phyloP scores from a whole-genome alignment of 2,329 filamentous ascomycete species.

The Diplodia mutila region DNA sequence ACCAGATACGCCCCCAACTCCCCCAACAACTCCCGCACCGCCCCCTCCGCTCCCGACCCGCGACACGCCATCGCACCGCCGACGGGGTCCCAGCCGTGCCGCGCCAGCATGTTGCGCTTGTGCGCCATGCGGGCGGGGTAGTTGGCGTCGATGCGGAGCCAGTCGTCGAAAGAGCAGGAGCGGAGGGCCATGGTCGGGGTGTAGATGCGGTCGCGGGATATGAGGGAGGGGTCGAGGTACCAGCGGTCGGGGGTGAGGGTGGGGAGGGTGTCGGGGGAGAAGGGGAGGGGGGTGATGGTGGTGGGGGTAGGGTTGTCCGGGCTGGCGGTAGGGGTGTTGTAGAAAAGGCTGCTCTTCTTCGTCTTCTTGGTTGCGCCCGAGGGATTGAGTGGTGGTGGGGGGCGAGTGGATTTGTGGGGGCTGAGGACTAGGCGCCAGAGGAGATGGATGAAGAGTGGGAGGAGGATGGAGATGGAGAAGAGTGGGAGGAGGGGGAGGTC shows the following conservation, averaged over 20 bases:
- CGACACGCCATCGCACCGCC: constrained; percentile 8
- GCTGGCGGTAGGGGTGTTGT: neutral
- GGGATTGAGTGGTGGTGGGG: neutral
- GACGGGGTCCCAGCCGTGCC: neutral
- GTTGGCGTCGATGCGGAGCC: constrained; percentile 21
- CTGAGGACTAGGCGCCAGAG: neutral
- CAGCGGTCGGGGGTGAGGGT: neutral
- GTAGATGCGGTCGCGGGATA: neutral
- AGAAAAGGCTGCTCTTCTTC: neutral
- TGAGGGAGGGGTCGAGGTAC: constrained; percentile 10
- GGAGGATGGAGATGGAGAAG: neutral
- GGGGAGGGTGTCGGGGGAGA: neutral
- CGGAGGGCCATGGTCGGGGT: constrained; percentile 17
- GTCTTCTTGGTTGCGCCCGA: neutral
- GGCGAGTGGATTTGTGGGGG: neutral
- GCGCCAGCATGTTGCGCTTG: neutral
- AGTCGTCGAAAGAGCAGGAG: neutral
- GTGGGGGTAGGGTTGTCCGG: neutral
- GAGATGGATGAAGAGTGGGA: neutral
- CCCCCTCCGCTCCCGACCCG: neutral
- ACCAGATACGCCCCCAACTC: constrained; percentile 3
- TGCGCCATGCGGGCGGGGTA: constrained; percentile 13
- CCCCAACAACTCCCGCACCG: constrained; percentile 2
- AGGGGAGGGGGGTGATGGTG: neutral
- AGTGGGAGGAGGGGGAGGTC: neutral